Evolutionary conservation across 2,329 filamentous ascomycete genomes (phyloP).

Genomic region (Paraconiothyrium brasiliense): DNA sequence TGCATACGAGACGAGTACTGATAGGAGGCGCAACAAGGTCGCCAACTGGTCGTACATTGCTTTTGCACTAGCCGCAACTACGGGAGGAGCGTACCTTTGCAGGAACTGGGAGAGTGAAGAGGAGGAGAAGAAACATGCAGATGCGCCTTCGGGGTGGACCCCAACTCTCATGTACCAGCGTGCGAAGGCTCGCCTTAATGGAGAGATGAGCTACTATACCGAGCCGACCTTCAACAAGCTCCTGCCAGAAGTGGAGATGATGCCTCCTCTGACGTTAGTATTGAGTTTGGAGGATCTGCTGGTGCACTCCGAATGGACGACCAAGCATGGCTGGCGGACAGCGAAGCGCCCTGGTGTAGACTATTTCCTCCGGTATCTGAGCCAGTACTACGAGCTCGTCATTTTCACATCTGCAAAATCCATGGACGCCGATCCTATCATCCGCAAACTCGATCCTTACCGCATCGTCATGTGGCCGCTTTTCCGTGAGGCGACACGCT

Average conservation of each 20-base stretch:
- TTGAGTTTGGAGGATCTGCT: constrained; percentile 93
- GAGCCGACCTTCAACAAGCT: constrained; percentile 95
- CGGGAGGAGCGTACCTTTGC: constrained; percentile 77
- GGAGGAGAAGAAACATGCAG: constrained; percentile 73
- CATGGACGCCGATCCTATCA: constrained; percentile 83
- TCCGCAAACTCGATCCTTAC: constrained; percentile 94
- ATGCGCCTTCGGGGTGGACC: constrained; percentile 83
- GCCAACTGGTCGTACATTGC: constrained; percentile 77
- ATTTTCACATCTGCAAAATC: constrained; percentile 92
- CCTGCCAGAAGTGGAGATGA: constrained; percentile 80
- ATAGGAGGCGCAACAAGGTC: constrained; percentile 79
- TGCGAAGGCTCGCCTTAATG: constrained; percentile 75
- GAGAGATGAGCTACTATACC: constrained; percentile 90
- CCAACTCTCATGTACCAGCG: constrained; percentile 81
- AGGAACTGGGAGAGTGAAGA: constrained; percentile 84
- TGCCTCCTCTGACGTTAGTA: constrained; percentile 90
- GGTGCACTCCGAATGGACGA: constrained; percentile 92
- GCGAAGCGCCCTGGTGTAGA: constrained; percentile 95
- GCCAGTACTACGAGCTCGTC: constrained; percentile 97
- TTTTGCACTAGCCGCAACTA: constrained; percentile 65
- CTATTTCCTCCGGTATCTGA: constrained; percentile 96
- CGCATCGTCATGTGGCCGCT: constrained; percentile 95
- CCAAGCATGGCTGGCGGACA: constrained; percentile 93
- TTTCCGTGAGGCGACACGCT: constrained; percentile 96
- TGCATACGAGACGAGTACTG: constrained; percentile 89